Conservation (phyloP, 108 stramenopile genomes). For the Nitzschia palea region DNA sequence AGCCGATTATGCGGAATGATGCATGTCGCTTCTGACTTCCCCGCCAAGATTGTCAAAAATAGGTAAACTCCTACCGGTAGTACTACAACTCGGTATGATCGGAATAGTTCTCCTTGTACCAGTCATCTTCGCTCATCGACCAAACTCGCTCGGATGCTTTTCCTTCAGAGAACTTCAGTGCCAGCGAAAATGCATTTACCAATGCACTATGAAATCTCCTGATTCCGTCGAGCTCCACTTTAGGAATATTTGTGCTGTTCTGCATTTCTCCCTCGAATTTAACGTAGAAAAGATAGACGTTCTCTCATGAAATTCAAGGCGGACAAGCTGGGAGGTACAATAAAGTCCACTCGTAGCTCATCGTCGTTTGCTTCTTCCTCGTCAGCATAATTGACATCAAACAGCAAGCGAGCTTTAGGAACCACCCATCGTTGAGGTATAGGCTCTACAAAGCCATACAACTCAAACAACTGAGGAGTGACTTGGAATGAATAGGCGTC, state of each 20-base stretch:
- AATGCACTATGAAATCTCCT: neutral
- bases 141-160: neutral
- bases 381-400: neutral
- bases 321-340: neutral
- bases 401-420: neutral
- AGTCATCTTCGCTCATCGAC: neutral
- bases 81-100: too few relatives aligned
- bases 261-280: neutral
- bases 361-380: neutral
- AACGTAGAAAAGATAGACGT: neutral
- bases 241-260: neutral
- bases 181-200: neutral
- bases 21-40: too few relatives aligned
- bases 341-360: neutral
- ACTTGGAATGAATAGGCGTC: neutral
- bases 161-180: neutral
- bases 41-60: too few relatives aligned
- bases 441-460: constrained; percentile 9
- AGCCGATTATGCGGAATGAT: too few relatives aligned
- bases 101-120: too few relatives aligned
- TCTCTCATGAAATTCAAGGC: neutral
- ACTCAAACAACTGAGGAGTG: constrained; percentile 10
- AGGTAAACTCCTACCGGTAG: too few relatives aligned
- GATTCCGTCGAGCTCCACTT: neutral
- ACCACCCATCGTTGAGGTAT: constrained; percentile 8